Evolutionary conservation across 345 rosid genomes (phyloP), one percentile per base, ranked within the genome.

Genomic region (Balakata baccata): DNA sequence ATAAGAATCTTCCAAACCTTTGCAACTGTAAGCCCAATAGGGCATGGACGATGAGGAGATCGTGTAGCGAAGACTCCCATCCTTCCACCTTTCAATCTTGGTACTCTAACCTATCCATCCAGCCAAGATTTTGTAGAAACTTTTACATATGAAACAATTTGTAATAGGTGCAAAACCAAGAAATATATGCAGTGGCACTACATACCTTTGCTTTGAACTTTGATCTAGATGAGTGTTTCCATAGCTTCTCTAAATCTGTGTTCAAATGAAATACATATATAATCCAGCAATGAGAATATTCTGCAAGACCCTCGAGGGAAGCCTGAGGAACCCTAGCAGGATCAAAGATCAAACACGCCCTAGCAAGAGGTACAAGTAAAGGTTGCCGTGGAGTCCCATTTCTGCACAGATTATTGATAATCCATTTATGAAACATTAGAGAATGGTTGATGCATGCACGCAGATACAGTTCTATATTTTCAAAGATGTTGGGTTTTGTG

Each of bases 341-440:
- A 84, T 90, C 84, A 80, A 94, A 94, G 57, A 69, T 64, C 80
- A 94, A 81, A 75, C 88, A 78, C 14, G 97, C 98, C 76, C 93
- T 89, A 9, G 97, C 95, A 67, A 88, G 89, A 71, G 97, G 89
- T 64, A 94, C 97, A 62, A 94, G 88, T 74, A 92, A 81, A 23
- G 98, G 95, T 81, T 89, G 98, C 84, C 97, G 88, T 7, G 97
- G 97, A 41, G 97, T 92, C 74, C 98, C 97, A 70, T 92, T 90
- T 82, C 97, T 94, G 83, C 59, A 77, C 39, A 69, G 64, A 61
- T 52, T 59, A 77, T 23, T 39, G n/a, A 66, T 56, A 63, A 4
- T 57, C 53, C 45, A 65, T n/a, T 74, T 25, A 75, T 14, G 34
- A 46, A 53, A 29, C 34, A 29, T 1, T 29, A 6, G 49, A 46